Evolutionary conservation across 129 eudicot species (phyloP).

Genomic region (Saposhnikovia divaricata): DNA sequence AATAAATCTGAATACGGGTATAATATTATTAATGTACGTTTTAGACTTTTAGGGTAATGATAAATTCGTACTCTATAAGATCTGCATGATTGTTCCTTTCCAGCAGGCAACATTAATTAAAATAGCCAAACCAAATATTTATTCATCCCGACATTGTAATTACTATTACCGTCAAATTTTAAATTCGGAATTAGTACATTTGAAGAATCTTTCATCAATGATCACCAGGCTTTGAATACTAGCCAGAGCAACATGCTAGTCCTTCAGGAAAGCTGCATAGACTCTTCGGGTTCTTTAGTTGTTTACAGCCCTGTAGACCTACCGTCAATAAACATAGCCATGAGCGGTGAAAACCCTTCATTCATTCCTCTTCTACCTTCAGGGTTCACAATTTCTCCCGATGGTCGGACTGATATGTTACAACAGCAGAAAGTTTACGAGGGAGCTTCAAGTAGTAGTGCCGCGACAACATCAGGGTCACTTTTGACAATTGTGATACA

Average conservation of each 20-base stretch:
- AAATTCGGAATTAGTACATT: neutral
- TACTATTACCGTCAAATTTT: neutral
- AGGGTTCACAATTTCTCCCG: conserved; percentile 61
- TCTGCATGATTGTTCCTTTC: conserved; percentile 7
- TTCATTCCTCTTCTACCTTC: conserved; percentile 72
- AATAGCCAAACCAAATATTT: neutral
- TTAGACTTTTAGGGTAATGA: neutral
- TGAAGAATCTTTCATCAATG: neutral
- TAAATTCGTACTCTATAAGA: neutral
- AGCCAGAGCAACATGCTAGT: conserved; percentile 77
- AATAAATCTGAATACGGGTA: too few relatives aligned
- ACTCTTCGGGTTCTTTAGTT: conserved; percentile 52
- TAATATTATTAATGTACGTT: neutral
- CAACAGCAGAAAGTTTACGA: neutral
- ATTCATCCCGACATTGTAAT: neutral
- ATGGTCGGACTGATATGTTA: conserved; percentile 27
- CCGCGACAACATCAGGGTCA: conserved; percentile 31
- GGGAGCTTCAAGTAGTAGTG: conserved; percentile 46
- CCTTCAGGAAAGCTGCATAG: conserved; percentile 83
- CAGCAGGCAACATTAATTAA: neutral
- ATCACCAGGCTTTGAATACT: conserved; percentile 46
- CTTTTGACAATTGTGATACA: conserved; percentile 62
- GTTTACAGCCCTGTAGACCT: conserved; percentile 70
- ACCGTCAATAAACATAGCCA: conserved; percentile 49
- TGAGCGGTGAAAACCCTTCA: conserved; percentile 71